Evolutionary conservation across 2,329 filamentous ascomycete species (phyloP).

Genomic region (Beauveria varroae): DNA sequence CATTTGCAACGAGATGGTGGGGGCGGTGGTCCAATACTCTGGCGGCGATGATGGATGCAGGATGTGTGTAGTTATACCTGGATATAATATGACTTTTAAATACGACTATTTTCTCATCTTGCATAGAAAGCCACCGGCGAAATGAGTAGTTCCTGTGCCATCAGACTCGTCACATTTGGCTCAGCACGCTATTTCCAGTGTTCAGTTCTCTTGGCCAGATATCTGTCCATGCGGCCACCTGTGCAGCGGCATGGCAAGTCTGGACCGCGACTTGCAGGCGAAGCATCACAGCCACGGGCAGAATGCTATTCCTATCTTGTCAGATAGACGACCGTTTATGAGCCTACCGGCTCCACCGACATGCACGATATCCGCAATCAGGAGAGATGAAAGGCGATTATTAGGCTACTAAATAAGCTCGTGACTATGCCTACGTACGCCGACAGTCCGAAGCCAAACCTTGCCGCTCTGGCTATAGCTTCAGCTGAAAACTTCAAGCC

Average conservation of each 20-base stretch:
- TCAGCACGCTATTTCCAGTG: too few species aligned
- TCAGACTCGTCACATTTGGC: background rate
- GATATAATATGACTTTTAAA: too few species aligned
- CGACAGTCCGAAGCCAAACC: background rate
- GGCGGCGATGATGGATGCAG: background rate
- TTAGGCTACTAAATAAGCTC: background rate
- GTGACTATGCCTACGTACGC: background rate
- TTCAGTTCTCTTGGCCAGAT: too few species aligned
- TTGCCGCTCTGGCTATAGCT: background rate
- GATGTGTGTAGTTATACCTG: background rate
- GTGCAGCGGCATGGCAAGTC: background rate
- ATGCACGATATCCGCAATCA: background rate
- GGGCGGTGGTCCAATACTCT: background rate
- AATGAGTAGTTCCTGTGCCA: background rate
- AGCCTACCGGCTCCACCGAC: background rate
- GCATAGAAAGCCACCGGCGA: background rate
- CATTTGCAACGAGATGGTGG: background rate
- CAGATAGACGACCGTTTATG: background rate
- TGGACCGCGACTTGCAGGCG: background rate
- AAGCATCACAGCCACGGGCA: background rate
- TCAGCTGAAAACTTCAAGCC: slow-evolving; percentile 3
- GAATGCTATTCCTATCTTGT: background rate
- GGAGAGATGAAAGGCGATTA: background rate
- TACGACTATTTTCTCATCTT: background rate
- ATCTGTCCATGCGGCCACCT: background rate